Conservation (phyloP, 768 basidiomycete species). For the Macrolepiota albuminosa region DNA sequence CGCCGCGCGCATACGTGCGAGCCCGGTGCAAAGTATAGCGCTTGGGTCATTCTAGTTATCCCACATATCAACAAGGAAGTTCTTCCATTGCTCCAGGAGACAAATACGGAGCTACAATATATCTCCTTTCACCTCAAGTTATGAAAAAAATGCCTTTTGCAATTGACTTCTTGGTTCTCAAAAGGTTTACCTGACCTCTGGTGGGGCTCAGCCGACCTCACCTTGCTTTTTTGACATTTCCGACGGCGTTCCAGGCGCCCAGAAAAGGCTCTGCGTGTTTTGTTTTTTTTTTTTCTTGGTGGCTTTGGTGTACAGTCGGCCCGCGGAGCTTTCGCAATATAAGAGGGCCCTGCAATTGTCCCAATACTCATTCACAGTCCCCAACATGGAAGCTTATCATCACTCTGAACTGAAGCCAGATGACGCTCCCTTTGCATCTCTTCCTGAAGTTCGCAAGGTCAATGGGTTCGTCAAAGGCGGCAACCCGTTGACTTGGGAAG, state of each 20-base stretch:
- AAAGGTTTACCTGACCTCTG: neutral
- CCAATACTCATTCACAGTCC: neutral
- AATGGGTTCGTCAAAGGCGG: slow-evolving; percentile 20
- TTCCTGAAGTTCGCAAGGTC: slow-evolving; percentile 6
- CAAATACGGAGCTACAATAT: neutral
- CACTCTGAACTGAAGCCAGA: neutral
- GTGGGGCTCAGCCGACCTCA: neutral
- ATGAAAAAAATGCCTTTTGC: neutral
- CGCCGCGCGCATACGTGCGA: neutral
- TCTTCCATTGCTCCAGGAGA: neutral
- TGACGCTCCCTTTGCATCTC: slow-evolving; percentile 3
- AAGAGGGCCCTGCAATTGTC: neutral
- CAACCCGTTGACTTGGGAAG: slow-evolving; percentile 24
- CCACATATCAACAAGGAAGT: neutral
- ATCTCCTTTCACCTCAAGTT: neutral
- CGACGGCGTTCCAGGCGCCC: neutral
- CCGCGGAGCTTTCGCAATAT: neutral
- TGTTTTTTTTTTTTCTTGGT: neutral
- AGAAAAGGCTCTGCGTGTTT: neutral
- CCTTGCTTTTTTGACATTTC: neutral
- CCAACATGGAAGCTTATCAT: slow-evolving; percentile 1
- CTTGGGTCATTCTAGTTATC: neutral
- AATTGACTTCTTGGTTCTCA: neutral
- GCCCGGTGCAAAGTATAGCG: neutral
- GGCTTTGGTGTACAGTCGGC: neutral